Base-by-base conservation (phyloP, 148 eudicot genomes). In the Cornus controversa region DNA sequence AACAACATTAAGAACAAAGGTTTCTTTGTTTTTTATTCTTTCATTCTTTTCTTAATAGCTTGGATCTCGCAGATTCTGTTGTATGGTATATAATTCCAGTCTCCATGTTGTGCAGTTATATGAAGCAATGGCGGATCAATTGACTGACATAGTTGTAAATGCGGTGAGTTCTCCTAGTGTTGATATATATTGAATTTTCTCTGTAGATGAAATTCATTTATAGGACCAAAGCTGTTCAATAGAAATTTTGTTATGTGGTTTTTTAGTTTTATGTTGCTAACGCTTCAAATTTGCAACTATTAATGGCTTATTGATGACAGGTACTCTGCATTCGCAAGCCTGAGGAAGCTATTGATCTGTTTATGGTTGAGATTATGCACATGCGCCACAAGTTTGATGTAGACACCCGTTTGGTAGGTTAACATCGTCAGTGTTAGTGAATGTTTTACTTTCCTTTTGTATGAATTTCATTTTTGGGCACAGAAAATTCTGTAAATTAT, bases 311-410 rank as follows among this genome's bases (percentile, higher is more conserved):
- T 42, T 42, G 71, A 45, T 76, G 67, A 40, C 79, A 94, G 99
- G 99, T 96, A 18, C 97, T 96, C 78, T 96, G 99, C 83, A 84
- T 96, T 60, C 94, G 98, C 82, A 96, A 93, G 83, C 98, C 99
- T 34, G 87, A 91, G 68, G 99, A 96, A 80, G 77, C 94, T 73
- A 89, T 93, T 80, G 99, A 96, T 80, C 89, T 96, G 58, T 96
- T 96, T 75, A 96, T 96, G 99, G 99, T 96, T 67, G 99, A 96
- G 89, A 91, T 96, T 73, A 96, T 96, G 99, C 99, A 96, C 87
- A 96, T 96, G 99, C 93, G 99, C 70, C 99, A 96, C 83, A 96
- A 96, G 81, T 96, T 96, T 84, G 99, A 96, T 75, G 97, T 93
- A 31, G 98, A 93, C 87, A 96, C 99, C 75, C 88, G 90, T 73